Evolutionary conservation across 768 basidiomycete species (phyloP), one percentile per base, ranked within the genome.

Genomic region (Crassisporium funariophilum): DNA sequence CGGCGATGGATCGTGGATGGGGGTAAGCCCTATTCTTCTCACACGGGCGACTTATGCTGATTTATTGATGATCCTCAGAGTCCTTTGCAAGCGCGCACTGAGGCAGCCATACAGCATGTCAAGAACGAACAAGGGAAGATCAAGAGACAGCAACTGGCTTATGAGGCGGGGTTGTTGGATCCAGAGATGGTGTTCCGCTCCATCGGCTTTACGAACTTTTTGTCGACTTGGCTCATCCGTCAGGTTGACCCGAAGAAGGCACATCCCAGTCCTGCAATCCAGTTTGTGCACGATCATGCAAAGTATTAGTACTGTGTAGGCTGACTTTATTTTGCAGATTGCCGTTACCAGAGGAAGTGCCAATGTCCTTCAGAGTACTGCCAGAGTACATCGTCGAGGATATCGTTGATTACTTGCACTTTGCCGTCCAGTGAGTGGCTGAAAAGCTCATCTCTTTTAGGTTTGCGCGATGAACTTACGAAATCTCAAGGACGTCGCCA

Each of bases 371-470:
- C 76, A 77, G 86, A 22, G 84, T 89, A 44, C 76, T 98, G 21
- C 97, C 97, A 1, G 97, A 99, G 64, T 95, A 94, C 61, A 79
- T 97, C 11, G 66, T 98, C 33, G 97, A 98, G 62, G 95, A 98
- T 61, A 82, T 98, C 5, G 86, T 93, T 1, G 93, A 95, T 47
- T 95, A 90, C 61, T 77, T 90, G 44, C 77, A 87, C 43, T 98
- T 93, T 62, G 76, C 88, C 12, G 82, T 90, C 8, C 83, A 87
- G 91, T 94, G 57, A 49, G 83, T 64, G 3, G 10, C 29, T 10
- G 4, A 0, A 33, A 31, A 35, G 41, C 19, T 12, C 33, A 19
- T 20, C 23, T 8, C 36, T 29, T 16, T n/a, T 13, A n/a, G 1
- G 11, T 21, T 29, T 17, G 13, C 41, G 23, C 15, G 17, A 7